Conservation (phyloP, 306 rosid species). For the Dalbergia cochinchinensis region DNA sequence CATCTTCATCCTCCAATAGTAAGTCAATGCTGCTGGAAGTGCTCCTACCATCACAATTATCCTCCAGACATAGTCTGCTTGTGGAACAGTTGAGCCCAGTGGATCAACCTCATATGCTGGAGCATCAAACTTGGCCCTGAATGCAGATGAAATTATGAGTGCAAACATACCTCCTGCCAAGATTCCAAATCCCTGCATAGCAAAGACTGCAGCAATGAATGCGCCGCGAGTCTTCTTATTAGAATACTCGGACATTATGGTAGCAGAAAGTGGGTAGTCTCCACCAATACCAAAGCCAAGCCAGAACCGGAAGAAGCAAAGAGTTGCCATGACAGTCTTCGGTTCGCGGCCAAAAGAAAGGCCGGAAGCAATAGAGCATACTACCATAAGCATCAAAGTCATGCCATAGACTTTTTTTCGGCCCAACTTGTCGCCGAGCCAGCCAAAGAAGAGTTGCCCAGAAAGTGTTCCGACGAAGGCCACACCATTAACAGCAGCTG, state of each 20-base stretch:
- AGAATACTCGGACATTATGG: conserved; percentile 84
- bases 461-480: conserved; percentile 74
- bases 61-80: conserved; percentile 79
- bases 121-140: conserved; percentile 55
- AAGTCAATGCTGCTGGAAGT: conserved; percentile 72
- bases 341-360: conserved; percentile 69
- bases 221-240: conserved; percentile 85
- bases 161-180: conserved; percentile 75
- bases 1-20: conserved; percentile 74
- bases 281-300: conserved; percentile 89
- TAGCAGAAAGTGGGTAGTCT: conserved; percentile 84
- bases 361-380: conserved; percentile 74
- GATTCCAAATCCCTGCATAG: conserved; percentile 90
- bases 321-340: conserved; percentile 69
- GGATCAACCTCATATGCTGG: conserved; percentile 58
- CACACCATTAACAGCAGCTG: conserved; percentile 80
- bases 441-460: conserved; percentile 87
- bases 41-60: conserved; percentile 77
- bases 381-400: conserved; percentile 74
- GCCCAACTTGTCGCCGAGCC: conserved; percentile 85
- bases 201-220: conserved; percentile 81
- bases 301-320: conserved; percentile 83
- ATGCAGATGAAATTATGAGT: conserved; percentile 50
- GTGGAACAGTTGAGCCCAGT: conserved; percentile 61
- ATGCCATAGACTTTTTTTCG: conserved; percentile 76